phyloP scores from a whole-genome alignment of 768 basidiomycete genomes.

The Xanthoconium purpureum region DNA sequence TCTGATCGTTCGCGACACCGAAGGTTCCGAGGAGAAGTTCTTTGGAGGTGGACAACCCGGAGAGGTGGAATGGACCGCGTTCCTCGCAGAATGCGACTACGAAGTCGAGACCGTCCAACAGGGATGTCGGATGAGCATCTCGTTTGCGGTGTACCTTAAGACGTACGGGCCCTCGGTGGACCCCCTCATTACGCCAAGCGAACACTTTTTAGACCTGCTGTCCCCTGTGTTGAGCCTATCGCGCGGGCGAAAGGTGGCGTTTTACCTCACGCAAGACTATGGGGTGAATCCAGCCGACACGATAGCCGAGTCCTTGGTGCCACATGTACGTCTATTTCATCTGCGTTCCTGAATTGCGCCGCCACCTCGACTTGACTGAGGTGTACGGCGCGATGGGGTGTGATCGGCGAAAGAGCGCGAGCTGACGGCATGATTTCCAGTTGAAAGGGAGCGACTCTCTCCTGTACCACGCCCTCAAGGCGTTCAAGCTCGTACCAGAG shows the following conservation, averaged over 20 bases:
- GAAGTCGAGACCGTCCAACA: constrained; percentile 69
- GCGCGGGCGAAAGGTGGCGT: constrained; percentile 69
- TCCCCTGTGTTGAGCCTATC: constrained; percentile 70
- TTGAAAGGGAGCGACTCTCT: constrained; percentile 75
- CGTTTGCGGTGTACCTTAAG: constrained; percentile 69
- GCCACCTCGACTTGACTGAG: constrained; percentile 1
- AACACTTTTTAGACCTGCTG: constrained; percentile 67
- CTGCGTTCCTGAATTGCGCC: constrained; percentile 9
- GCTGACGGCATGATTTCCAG: constrained; percentile 38
- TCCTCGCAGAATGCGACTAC: constrained; percentile 70
- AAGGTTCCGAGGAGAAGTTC: constrained; percentile 60
- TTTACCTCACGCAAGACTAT: constrained; percentile 69
- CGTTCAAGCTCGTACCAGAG: constrained; percentile 71
- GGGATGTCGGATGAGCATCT: constrained; percentile 66
- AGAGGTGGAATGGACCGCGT: constrained; percentile 77
- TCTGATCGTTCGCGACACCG: constrained; percentile 53
- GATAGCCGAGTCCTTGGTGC: constrained; percentile 67
- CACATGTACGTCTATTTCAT: constrained; percentile 49
- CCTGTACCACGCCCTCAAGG: constrained; percentile 71
- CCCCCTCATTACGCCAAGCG: constrained; percentile 70
- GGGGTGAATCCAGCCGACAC: constrained; percentile 65
- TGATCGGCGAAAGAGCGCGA: constrained; percentile 7
- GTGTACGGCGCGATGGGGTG: constrained; percentile 1
- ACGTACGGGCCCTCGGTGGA: constrained; percentile 63
- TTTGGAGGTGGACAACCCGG: constrained; percentile 57